Conservation (phyloP, 179 eudicot species). For the Heliamphora ciliata region DNA sequence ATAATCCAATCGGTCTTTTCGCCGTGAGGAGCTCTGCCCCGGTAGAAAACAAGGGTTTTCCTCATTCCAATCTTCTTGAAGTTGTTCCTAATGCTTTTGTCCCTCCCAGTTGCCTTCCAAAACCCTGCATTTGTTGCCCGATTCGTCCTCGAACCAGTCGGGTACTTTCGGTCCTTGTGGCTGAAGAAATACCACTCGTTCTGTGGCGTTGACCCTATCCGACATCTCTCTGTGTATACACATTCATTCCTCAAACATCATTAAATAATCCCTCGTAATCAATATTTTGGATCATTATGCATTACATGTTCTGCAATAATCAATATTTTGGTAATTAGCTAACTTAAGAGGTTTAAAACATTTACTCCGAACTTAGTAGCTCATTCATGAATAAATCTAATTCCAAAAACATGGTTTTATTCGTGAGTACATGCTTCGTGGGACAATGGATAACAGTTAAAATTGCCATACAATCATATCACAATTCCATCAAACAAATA, state of each 20-base stretch:
- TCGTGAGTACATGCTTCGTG: no score
- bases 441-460: no score
- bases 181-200: slow-evolving; percentile 94
- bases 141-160: slow-evolving; percentile 88
- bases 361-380: no score
- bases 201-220: slow-evolving; percentile 82
- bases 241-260: neutral
- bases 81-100: slow-evolving; percentile 71
- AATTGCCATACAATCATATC: no score
- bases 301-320: no score
- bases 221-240: slow-evolving; percentile 51
- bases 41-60: slow-evolving; percentile 81
- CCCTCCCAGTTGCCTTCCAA: slow-evolving; percentile 96
- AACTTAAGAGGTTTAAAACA: no score
- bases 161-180: slow-evolving; percentile 85
- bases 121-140: slow-evolving; percentile 90
- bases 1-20: slow-evolving; percentile 94
- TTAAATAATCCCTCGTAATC: no score
- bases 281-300: no score
- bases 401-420: no score
- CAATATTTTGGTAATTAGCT: no score
- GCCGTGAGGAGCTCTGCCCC: slow-evolving; percentile 94
- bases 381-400: no score
- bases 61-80: slow-evolving; percentile 90
- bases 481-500: no score